A percentile compares a stretch with the other conserved stretches of the same genome.
These are phyloP conservation scores for Fonsecaea pedrosoi DNA, from an alignment of 2,329 filamentous ascomycete genomes.

Conservation along the genomic window DNA sequence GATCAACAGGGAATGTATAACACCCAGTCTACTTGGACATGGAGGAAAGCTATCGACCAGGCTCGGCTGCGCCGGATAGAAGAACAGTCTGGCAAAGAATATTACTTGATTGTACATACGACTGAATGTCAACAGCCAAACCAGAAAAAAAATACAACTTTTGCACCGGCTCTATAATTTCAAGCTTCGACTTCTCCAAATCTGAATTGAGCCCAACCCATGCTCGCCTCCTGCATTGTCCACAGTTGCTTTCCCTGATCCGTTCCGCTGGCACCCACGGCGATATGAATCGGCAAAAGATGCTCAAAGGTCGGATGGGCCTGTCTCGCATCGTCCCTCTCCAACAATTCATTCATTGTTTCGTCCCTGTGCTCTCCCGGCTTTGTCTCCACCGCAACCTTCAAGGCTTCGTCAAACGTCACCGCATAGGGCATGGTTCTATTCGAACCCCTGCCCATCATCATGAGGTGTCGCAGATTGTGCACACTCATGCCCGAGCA, in stretches of 20 bases:
- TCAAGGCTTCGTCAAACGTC: constrained; percentile 72
- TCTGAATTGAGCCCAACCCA: constrained; percentile 63
- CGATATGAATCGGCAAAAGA: constrained; percentile 65
- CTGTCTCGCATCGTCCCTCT: constrained; percentile 61
- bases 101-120: constrained; percentile 35
- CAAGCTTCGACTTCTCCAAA: constrained; percentile 49
- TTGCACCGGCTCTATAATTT: not conserved
- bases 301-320: constrained; percentile 71
- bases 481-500: constrained; percentile 78
- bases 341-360: constrained; percentile 55
- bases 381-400: constrained; percentile 64
- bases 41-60: constrained; percentile 7
- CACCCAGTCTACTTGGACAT: constrained; percentile 7
- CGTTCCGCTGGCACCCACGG: constrained; percentile 61
- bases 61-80: not conserved
- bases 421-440: constrained; percentile 63
- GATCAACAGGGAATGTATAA: constrained; percentile 4
- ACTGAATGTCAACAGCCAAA: constrained; percentile 11
- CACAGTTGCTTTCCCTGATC: constrained; percentile 56
- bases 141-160: not conserved
- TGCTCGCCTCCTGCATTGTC: constrained; percentile 58
- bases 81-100: constrained; percentile 14
- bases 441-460: constrained; percentile 46
- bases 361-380: constrained; percentile 50
- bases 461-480: constrained; percentile 66